These are phyloP conservation scores for Ophiostoma australiae DNA, from an alignment of 2,329 filamentous ascomycete genomes.

Conservation along the genomic window DNA sequence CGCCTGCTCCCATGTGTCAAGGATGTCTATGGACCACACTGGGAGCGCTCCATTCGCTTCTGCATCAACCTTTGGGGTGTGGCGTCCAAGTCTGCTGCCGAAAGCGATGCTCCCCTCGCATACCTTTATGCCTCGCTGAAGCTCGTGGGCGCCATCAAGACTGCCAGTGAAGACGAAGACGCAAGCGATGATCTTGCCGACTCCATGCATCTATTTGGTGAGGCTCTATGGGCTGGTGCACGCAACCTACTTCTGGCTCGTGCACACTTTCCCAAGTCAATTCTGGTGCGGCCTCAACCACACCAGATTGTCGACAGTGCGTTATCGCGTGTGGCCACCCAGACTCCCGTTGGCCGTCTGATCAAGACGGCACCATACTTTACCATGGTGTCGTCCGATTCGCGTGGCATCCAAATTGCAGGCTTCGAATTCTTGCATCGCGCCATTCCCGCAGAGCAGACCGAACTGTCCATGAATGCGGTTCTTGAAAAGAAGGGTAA, in stretches of 20 bases:
- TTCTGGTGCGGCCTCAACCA: constrained; percentile 45
- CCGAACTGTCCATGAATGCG: constrained; percentile 74
- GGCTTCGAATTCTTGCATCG: constrained; percentile 76
- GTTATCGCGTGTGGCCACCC: constrained; percentile 63
- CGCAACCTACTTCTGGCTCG: constrained; percentile 40
- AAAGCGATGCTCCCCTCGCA: constrained; percentile 51
- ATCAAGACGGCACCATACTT: constrained; percentile 66
- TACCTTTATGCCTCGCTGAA: constrained; percentile 68
- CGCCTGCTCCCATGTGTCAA: constrained; percentile 66
- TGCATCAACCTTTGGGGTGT: constrained; percentile 55
- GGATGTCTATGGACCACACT: constrained; percentile 83
- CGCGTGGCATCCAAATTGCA: constrained; percentile 68
- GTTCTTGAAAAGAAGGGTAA: constrained; percentile 58
- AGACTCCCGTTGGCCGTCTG: constrained; percentile 57
- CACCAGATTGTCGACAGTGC: constrained; percentile 71
- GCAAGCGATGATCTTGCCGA: constrained; percentile 84
- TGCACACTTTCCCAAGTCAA: not conserved
- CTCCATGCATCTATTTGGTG: constrained; percentile 58
- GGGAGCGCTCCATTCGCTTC: constrained; percentile 61
- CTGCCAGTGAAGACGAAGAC: constrained; percentile 49
- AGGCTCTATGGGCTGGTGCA: constrained; percentile 52
- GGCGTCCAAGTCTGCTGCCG: constrained; percentile 25
- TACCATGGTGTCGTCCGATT: constrained; percentile 69
- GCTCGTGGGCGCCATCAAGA: constrained; percentile 59
- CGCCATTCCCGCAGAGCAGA: constrained; percentile 71